Evolutionary conservation across 345 rosid species (phyloP).

Genomic region (Populus simonii): DNA sequence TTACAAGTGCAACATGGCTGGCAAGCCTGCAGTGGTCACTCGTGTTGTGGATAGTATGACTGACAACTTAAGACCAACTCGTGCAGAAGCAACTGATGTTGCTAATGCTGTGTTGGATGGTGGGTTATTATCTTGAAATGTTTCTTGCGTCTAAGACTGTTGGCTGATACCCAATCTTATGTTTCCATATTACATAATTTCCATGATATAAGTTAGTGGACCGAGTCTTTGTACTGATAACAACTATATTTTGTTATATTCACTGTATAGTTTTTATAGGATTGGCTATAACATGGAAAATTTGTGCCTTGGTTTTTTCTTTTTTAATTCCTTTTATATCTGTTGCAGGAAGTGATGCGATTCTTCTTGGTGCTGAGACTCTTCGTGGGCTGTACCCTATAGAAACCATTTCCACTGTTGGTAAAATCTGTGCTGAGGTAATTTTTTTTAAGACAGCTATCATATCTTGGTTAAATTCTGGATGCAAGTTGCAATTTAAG

Average conservation of each 20-base stretch:
- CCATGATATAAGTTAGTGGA: not conserved
- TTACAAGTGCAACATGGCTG: conserved; percentile 96
- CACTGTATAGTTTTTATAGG: not conserved
- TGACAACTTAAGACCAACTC: conserved; percentile 87
- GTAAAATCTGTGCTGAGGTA: conserved; percentile 95
- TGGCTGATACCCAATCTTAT: not conserved
- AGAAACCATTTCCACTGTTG: conserved; percentile 82
- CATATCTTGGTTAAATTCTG: not conserved
- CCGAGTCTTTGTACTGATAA: not conserved
- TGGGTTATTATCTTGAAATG: conserved; percentile 17
- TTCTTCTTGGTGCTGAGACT: conserved; percentile 98
- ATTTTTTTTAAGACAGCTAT: not conserved
- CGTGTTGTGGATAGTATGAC: conserved; percentile 99
- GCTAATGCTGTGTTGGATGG: conserved; percentile 99
- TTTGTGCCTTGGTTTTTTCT: not conserved
- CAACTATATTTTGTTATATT: no score
- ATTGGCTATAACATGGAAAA: not conserved
- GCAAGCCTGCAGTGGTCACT: conserved; percentile 93
- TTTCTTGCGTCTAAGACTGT: not conserved
- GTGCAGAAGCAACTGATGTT: conserved; percentile 99
- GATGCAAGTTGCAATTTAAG: no score
- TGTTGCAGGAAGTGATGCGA: conserved; percentile 85
- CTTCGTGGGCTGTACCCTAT: conserved; percentile 89
- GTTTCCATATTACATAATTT: not conserved
- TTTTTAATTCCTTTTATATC: not conserved